Base-by-base conservation (phyloP, 2,329 filamentous ascomycete species). In the Phyllosticta citribraziliensis region DNA sequence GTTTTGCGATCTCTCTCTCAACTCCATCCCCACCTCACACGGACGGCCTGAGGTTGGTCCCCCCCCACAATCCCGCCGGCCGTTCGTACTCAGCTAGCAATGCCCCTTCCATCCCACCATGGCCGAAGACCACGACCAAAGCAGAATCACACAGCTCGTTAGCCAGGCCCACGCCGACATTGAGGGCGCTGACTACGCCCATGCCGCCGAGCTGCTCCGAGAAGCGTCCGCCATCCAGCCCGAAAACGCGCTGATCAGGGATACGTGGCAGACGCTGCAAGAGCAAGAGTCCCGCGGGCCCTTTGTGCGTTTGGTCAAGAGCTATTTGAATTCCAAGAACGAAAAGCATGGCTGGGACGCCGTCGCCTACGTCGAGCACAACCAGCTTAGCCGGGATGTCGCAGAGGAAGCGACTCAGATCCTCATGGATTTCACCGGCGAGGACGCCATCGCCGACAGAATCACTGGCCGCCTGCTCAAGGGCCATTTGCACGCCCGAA, bases 171-270 rank as follows among this genome's bases (percentile, higher is more conserved):
- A 40, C 17, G 64, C 69, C 22, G 62, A 63, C 51, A 65, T 64
- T 27, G 57, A 65, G 12, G 60, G 54, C 19, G 66, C 65, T 57
- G 69, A 76, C 51, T 66, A 77, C 53, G 68, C 70, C 53, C 69
- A 73, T 58, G 77, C 76, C 22, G 74, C 74, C 25, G 67, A 72
- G 55, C 70, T 72, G n/a, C 67, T 80, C 60, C 72, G 74, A 54
- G 74, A 79, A 66, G 78, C 77, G 35, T 74, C 73, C 24, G 72
- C 73, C 52, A 70, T 80, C 47, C 73, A 75, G 57, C 73, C 76
- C 33, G 69, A 75, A 14, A 74, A 76, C 65, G 66, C 68, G 11
- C 66, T 70, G 22, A 70, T 80, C 62, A 76, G 74, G 64, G 70
- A 72, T 52, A 72, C 70, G 60, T 76, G 76, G 72, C 63, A 74